phyloP scores from a whole-genome alignment of 176 grass and related monocot genomes.

The Triticum monococcum region DNA sequence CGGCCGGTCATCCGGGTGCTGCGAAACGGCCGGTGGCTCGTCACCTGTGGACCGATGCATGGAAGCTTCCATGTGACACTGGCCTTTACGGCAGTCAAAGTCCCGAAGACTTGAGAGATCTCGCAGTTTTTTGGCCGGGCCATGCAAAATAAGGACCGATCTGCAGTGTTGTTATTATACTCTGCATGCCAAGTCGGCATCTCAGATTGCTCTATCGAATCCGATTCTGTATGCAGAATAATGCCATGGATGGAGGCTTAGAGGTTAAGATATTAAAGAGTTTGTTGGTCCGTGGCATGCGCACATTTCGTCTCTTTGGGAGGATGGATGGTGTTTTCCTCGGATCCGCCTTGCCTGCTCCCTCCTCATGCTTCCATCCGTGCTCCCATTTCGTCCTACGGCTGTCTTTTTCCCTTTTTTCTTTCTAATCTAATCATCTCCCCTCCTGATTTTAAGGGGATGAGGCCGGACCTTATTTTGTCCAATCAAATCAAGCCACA shows the following conservation, averaged over 20 bases:
- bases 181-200: background rate
- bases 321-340: background rate
- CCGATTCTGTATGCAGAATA: conserved; percentile 1
- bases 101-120: background rate
- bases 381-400: no score
- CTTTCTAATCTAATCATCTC: no score
- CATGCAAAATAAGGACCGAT: background rate
- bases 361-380: no score
- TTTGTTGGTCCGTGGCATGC: background rate
- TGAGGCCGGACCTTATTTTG: no score
- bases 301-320: no score
- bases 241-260: background rate
- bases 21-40: background rate
- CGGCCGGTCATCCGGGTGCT: background rate
- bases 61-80: no score
- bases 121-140: background rate
- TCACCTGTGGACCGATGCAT: no score
- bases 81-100: background rate
- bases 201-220: background rate
- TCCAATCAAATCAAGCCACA: no score
- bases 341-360: no score
- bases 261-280: conserved; percentile 13
- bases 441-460: no score
- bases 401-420: no score
- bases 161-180: background rate